Conservation (phyloP, 208 protist species). For the Leishmania amazonensis region DNA sequence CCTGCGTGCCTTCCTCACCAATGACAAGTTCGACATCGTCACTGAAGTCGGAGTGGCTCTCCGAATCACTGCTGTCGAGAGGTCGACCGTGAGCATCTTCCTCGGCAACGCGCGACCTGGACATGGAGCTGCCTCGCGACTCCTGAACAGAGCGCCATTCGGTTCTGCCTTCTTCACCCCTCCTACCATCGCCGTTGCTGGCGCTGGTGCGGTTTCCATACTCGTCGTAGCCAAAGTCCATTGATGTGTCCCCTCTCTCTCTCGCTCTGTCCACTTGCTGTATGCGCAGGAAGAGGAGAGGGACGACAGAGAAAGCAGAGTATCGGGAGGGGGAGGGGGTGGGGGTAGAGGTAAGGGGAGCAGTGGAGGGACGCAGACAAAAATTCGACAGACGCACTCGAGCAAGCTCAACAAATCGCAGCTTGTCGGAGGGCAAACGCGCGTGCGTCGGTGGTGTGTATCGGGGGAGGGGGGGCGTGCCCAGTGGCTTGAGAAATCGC, state of each 20-base stretch:
- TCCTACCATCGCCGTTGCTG: background rate
- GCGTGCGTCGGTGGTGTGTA: background rate
- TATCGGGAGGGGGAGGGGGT: too few relatives aligned
- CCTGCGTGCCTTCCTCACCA: constrained; percentile 71
- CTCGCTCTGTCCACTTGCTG: background rate
- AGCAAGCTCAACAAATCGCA: background rate
- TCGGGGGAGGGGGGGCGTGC: background rate
- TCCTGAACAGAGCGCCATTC: constrained; percentile 32
- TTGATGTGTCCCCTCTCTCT: constrained; percentile 7
- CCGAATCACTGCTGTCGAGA: background rate
- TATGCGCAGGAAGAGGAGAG: background rate
- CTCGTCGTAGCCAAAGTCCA: constrained; percentile 85
- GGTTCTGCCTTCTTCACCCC: constrained; percentile 28
- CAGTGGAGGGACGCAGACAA: background rate
- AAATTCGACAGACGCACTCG: background rate
- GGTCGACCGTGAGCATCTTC: background rate
- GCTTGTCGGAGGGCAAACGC: background rate
- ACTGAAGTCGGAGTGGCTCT: constrained; percentile 58
- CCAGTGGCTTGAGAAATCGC: background rate
- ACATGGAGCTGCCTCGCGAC: constrained; percentile 27
- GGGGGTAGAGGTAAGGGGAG: too few relatives aligned
- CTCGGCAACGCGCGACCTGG: constrained; percentile 15
- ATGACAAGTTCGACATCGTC: constrained; percentile 86
- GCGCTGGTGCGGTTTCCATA: constrained; percentile 43
- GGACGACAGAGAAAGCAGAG: background rate